Percentiles rank a stretch among this genome's conserved stretches.
Conservation (phyloP, 805 yeast genomes). For the Wickerhamiella galacta region DNA sequence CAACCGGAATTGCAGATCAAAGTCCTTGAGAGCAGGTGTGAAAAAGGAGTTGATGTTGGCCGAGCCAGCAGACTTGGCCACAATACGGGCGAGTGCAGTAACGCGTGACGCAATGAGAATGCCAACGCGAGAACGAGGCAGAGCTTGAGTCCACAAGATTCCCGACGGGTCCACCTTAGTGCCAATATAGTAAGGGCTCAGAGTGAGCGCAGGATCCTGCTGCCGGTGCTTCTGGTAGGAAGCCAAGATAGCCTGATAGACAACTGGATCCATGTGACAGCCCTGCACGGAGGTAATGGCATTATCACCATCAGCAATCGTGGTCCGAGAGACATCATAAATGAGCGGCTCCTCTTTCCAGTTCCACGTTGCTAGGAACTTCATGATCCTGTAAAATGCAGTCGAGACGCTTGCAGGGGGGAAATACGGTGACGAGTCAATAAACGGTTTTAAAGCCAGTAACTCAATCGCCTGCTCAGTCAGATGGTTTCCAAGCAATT, state of each 20-base stretch:
- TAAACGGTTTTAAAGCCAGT: conserved; percentile 66
- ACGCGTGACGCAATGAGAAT: conserved; percentile 74
- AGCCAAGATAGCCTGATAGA: conserved; percentile 42
- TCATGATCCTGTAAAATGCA: conserved; percentile 63
- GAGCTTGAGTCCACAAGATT: conserved; percentile 54
- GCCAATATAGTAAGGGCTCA: conserved; percentile 67
- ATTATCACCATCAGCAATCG: background rate
- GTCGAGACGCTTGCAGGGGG: conserved; percentile 63
- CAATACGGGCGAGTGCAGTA: conserved; percentile 73
- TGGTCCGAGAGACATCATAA: conserved; percentile 41
- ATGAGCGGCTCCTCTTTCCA: conserved; percentile 83
- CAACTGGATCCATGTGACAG: conserved; percentile 34
- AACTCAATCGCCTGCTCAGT: conserved; percentile 69
- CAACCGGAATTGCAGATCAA: conserved; percentile 58
- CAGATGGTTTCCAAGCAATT: conserved; percentile 53
- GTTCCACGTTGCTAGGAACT: conserved; percentile 70
- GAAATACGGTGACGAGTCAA: conserved; percentile 72
- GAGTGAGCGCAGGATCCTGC: conserved; percentile 66
- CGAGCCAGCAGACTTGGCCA: conserved; percentile 32
- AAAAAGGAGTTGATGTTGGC: conserved; percentile 36
- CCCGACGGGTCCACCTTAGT: conserved; percentile 80
- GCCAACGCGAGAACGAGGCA: conserved; percentile 27
- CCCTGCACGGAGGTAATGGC: conserved; percentile 14
- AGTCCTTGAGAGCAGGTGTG: conserved; percentile 70
- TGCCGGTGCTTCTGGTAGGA: conserved; percentile 55